phyloP scores from a whole-genome alignment of 257 asterid species.

The Euphrasia confusa region DNA sequence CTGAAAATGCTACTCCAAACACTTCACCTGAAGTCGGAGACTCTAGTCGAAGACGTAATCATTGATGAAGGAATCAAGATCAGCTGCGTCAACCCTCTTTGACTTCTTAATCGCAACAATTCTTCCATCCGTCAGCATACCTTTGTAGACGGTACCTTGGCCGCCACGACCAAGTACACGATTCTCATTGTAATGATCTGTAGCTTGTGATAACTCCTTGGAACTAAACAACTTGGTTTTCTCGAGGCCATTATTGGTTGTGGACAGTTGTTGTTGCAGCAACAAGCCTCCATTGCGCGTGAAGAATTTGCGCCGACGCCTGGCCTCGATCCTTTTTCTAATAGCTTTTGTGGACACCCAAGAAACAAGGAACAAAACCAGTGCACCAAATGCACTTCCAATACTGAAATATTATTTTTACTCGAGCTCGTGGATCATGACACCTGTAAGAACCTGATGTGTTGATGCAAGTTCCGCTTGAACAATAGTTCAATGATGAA shows the following conservation, averaged over 20 bases:
- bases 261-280: conserved; percentile 31
- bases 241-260: conserved; percentile 25
- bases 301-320: conserved; percentile 21
- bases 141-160: conserved; percentile 44
- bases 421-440: no score
- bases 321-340: conserved; percentile 11
- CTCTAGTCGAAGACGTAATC: no score
- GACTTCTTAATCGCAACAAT: conserved; percentile 42
- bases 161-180: conserved; percentile 42
- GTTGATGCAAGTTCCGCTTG: no score
- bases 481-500: no score
- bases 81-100: conserved; percentile 26
- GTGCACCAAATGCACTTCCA: no score
- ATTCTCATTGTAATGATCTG: conserved; percentile 31
- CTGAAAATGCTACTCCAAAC: no score
- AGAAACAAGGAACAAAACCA: no score
- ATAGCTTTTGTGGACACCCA: neutral
- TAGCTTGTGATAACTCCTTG: conserved; percentile 30
- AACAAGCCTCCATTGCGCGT: conserved; percentile 37
- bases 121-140: conserved; percentile 36
- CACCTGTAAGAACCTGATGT: no score
- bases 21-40: no score
- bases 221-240: conserved; percentile 28
- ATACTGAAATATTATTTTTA: no score
- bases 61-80: conserved; percentile 34